Percentiles rank a stretch among this genome's conserved stretches.
Evolutionary conservation across 2,329 filamentous ascomycete genomes (phyloP).

Genomic region (Paracorniculantispora psalliotae): DNA sequence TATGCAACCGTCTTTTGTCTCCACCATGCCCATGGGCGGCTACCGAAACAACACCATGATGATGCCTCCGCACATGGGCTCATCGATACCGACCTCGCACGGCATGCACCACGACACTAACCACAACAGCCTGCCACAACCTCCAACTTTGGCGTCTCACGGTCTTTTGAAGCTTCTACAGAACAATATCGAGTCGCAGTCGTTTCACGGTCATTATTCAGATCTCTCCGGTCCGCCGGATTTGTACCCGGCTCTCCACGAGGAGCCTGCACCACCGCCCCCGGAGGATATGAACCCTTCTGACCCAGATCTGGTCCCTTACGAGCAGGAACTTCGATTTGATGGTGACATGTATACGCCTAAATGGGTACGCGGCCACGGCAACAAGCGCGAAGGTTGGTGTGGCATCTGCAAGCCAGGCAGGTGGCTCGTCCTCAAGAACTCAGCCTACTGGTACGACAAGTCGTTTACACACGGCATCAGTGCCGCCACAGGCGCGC

Average conservation of each 20-base stretch:
- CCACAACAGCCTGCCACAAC: slow-evolving; percentile 47
- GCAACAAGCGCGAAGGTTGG: slow-evolving; percentile 85
- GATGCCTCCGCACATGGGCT: slow-evolving; percentile 42
- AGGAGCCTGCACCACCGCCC: slow-evolving; percentile 68
- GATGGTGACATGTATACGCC: slow-evolving; percentile 80
- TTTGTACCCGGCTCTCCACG: slow-evolving; percentile 67
- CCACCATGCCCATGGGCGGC: slow-evolving; percentile 16
- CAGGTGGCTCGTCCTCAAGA: slow-evolving; percentile 82
- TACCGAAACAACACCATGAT: slow-evolving; percentile 53
- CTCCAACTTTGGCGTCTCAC: slow-evolving; percentile 62
- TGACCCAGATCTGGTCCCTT: slow-evolving; percentile 69
- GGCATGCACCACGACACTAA: slow-evolving; percentile 32
- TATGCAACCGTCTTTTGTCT: slow-evolving; percentile 37
- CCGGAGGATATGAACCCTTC: slow-evolving; percentile 77
- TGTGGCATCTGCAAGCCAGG: slow-evolving; percentile 84
- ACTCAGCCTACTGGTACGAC: slow-evolving; percentile 90
- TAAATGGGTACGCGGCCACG: slow-evolving; percentile 76
- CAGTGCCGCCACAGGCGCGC: slow-evolving; percentile 71
- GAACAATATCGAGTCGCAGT: slow-evolving; percentile 67
- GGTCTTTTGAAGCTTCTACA: slow-evolving; percentile 69
- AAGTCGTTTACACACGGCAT: slow-evolving; percentile 87
- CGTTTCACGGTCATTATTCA: slow-evolving; percentile 63
- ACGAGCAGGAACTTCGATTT: slow-evolving; percentile 75
- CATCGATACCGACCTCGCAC: slow-evolving; percentile 42
- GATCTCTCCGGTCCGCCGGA: slow-evolving; percentile 72